Base-by-base conservation (phyloP, 192 early-diverging fungal species). In the Coemansia sp. region DNA sequence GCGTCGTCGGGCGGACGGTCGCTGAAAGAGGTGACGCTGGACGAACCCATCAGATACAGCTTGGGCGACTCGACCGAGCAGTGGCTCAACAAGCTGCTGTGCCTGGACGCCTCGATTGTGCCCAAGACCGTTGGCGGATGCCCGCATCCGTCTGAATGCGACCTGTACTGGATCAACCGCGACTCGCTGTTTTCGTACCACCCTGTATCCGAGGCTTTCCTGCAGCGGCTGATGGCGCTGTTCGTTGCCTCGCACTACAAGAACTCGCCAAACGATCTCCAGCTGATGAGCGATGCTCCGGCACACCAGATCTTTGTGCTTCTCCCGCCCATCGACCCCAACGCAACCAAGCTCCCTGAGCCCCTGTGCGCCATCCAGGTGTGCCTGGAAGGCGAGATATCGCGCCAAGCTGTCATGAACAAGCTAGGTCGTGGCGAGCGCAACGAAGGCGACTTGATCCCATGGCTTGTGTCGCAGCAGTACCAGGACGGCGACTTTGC, bases 231-330 rank as follows among this genome's bases (percentile, higher is more conserved):
- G 90, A 96, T 99, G 94, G 86, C 89, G 4, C 77, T 99, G 33
- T 99, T 98, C 65, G 95, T 98, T 29, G 93, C 97, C 23, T 94
- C 93, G 77, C 97, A 99, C 78, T 99, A 99, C 89, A 99, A 99
- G 79, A 99, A 99, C 83, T 92, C 91, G 39, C 97, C 97, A 31
- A 96, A 99, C 75, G 97, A 99, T 70, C 79, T 99, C 72, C 95
- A 98, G 79, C 83, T 99, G 59, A 86, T 99, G 84, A 95, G 92
- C 78, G 97, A 99, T 64, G 97, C 97, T 1, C 97, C 97, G 16
- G 94, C 94, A 1, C 97, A 99, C 81, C 94, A 95, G 67, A 82
- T 99, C 51, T 97, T 97, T 85, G 97, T 99, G 23, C 87, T 99
- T 7, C 74, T 97, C 37, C 95, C 97, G 52, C 97, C 95, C 4